Base-by-base conservation (phyloP, 1,284 basidiomycete species). In the Malassezia obtusa region DNA sequence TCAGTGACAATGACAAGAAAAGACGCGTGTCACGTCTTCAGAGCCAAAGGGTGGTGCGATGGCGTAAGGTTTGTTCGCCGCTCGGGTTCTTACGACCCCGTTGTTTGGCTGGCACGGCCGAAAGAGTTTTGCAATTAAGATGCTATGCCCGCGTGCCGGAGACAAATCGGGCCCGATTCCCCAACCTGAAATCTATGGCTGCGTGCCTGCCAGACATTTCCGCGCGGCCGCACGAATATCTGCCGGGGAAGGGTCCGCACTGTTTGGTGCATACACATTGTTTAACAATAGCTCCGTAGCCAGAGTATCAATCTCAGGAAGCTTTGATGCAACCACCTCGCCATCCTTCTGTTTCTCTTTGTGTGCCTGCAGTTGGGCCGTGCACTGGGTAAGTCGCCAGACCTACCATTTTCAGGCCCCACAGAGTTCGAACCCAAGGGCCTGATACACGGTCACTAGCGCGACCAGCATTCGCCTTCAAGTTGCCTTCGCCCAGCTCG, bases 351-450 rank as follows among this genome's bases (percentile, higher is more conserved):
- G 26, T 25, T 54, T 46, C 4, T 36, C 26, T 15, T 15, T 37
- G 10, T 22, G 25, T 2, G 38, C 32, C 21, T 26, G 26, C 19
- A 52, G 48, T 28, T 52, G 44, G 6, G 51, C 17, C 5, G 58
- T 17, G 40, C 54, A 59, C 49, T 50, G 17, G 8, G 1, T 32
- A 7, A 39, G 25, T 19, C n/a, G 3, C 1, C 11, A 15, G 2
- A 59, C 60, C 45, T 50, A 70, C 69, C 49, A 64, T 35, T 49
- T 73, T 73, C 9, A 68, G 55, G 3, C 71, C 71, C 68, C 68
- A 73, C 21, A 71, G 45, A 1, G 71, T 61, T 4, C 71, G 59
- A 3, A 67, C 28, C 64, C 65, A 69, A 0, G 69, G 68, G 0
- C 69, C 67, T 17, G 28, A 14, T 15, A 31, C 26, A 15, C 49